A percentile compares a stretch with the other conserved stretches of the same genome.
Evolutionary conservation across 257 asterid genomes (phyloP).

Genomic region (Solanum sitiens): DNA sequence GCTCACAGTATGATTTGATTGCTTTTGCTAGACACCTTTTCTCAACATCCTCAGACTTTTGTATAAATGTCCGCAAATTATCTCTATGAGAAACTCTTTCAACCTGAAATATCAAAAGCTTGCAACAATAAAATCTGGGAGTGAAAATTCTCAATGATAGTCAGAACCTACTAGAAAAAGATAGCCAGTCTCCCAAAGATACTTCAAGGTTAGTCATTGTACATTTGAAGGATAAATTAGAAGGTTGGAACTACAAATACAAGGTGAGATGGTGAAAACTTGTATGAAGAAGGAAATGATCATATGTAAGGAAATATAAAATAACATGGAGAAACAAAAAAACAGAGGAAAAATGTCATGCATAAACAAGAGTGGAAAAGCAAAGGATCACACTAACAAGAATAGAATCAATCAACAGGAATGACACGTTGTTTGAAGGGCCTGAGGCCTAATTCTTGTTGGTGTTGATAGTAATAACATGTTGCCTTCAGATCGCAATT

Average conservation of each 20-base stretch:
- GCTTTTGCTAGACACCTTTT: slow-evolving; percentile 90
- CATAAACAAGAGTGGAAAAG: not conserved
- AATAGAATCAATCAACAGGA: not conserved
- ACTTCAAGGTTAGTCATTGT: not conserved
- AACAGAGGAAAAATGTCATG: not conserved
- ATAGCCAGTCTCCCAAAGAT: not conserved
- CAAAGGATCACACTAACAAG: not conserved
- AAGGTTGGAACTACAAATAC: not conserved
- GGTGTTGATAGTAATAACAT: not conserved
- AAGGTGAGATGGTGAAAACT: not conserved
- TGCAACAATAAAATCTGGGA: not conserved
- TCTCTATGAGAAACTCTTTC: slow-evolving; percentile 95
- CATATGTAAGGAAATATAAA: not conserved
- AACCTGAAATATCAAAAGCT: slow-evolving; percentile 40
- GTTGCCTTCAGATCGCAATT: not conserved
- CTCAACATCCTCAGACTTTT: slow-evolving; percentile 86
- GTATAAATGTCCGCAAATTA: slow-evolving; percentile 59
- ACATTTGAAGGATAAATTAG: not conserved
- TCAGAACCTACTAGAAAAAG: not conserved
- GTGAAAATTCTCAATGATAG: not conserved
- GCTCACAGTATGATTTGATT: slow-evolving; percentile 76
- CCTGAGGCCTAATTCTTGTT: not conserved
- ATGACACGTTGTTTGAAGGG: not conserved
- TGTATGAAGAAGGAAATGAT: not conserved
- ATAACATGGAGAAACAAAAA: not conserved